phyloP scores from a whole-genome alignment of 2,329 filamentous ascomycete genomes.

The Lasiodiplodia theobromae region DNA sequence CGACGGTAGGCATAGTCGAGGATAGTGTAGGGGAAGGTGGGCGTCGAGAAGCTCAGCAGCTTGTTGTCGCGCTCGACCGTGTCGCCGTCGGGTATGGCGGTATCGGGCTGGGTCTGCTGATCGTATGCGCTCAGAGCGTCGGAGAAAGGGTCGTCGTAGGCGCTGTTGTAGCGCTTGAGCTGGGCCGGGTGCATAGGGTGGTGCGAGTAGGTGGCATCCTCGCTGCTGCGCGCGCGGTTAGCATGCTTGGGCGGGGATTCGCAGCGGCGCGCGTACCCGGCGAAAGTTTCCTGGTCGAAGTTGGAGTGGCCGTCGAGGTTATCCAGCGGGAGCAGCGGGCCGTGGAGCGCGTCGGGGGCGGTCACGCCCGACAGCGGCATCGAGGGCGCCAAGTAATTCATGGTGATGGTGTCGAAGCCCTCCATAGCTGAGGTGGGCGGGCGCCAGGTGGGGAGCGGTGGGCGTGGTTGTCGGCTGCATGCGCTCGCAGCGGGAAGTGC shows the following conservation, averaged over 20 bases:
- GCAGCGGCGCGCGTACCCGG: conserved; percentile 56
- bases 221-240: conserved; percentile 52
- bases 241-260: conserved; percentile 36
- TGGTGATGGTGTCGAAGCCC: conserved; percentile 66
- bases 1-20: conserved; percentile 71
- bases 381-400: conserved; percentile 67
- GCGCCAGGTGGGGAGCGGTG: conserved; percentile 34
- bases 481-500: conserved; percentile 40
- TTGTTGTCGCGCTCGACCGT: conserved; percentile 70
- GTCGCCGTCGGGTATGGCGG: conserved; percentile 57
- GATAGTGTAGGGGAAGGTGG: conserved; percentile 62
- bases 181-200: conserved; percentile 51
- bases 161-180: conserved; percentile 56
- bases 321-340: conserved; percentile 60
- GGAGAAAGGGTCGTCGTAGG: conserved; percentile 60
- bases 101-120: conserved; percentile 53
- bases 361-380: conserved; percentile 63
- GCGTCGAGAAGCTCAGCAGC: conserved; percentile 59
- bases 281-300: conserved; percentile 67
- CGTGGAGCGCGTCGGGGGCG: conserved; percentile 44
- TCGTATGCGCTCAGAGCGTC: conserved; percentile 59
- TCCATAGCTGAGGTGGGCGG: conserved; percentile 51
- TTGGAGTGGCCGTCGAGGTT: conserved; percentile 65
- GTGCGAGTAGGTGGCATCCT: conserved; percentile 56
- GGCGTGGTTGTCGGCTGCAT: conserved; percentile 30